phyloP scores from a whole-genome alignment of 352 stramenopile genomes.

The Pythium grandisporangium region DNA sequence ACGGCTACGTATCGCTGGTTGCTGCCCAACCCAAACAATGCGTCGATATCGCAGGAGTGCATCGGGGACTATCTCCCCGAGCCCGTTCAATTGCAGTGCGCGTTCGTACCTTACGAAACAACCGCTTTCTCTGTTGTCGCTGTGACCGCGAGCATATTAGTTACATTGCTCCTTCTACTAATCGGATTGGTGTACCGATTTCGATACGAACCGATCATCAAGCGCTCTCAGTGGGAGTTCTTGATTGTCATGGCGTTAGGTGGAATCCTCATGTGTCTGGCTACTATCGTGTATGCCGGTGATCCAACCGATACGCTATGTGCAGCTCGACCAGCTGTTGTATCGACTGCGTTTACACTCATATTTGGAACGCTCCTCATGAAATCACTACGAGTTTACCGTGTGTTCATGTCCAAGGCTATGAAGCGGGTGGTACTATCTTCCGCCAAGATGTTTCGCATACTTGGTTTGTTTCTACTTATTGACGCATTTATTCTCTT shows the following conservation, averaged over 20 bases:
- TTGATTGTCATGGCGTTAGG: conserved; percentile 35
- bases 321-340: conserved; percentile 13
- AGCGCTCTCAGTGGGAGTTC: conserved; percentile 53
- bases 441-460: conserved; percentile 22
- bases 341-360: conserved; percentile 34
- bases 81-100: conserved; percentile 20
- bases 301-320: conserved; percentile 21
- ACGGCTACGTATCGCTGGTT: conserved; percentile 27
- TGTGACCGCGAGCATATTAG: conserved; percentile 11
- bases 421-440: conserved; percentile 36
- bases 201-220: conserved; percentile 32
- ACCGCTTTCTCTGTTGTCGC: conserved; percentile 7
- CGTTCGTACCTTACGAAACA: conserved; percentile 22
- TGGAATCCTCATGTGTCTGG: conserved; percentile 28
- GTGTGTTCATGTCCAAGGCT: conserved; percentile 29
- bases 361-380: conserved; percentile 45
- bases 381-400: conserved; percentile 50
- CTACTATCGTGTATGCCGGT: conserved; percentile 23
- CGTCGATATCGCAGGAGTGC: conserved; percentile 18
- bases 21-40: conserved; percentile 11
- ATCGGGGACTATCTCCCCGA: conserved; percentile 11
- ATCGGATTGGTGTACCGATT: conserved; percentile 24
- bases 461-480: conserved; percentile 22
- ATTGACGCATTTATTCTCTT: conserved; percentile 28
- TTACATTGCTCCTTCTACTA: conserved; percentile 1